phyloP scores from a whole-genome alignment of 768 basidiomycete species.

The Termitomyces sp. region DNA sequence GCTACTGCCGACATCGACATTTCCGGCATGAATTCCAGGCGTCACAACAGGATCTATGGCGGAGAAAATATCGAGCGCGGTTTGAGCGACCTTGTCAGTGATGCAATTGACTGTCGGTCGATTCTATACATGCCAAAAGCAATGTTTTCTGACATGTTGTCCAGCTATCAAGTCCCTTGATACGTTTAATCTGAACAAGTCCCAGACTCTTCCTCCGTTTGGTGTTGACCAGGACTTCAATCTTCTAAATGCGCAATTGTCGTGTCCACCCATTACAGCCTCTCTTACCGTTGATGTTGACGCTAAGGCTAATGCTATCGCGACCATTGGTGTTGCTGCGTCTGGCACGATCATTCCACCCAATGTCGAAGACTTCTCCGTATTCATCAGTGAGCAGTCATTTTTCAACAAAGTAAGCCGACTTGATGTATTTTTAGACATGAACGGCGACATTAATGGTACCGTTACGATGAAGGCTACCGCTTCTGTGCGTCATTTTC shows the following conservation, averaged over 20 bases:
- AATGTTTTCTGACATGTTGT: background rate
- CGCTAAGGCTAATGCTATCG: conserved; percentile 22
- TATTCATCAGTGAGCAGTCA: conserved; percentile 26
- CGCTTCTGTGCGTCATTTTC: conserved; percentile 22
- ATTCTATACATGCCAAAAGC: background rate
- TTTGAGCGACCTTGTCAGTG: conserved; percentile 20
- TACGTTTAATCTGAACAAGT: conserved; percentile 25
- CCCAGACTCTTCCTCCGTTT: conserved; percentile 24
- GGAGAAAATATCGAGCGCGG: conserved; percentile 17
- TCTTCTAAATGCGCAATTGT: conserved; percentile 19
- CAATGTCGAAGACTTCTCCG: conserved; percentile 25
- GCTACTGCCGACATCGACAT: conserved; percentile 19
- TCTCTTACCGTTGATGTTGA: conserved; percentile 13
- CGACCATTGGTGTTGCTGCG: conserved; percentile 20
- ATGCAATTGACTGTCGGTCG: conserved; percentile 21
- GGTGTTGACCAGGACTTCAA: conserved; percentile 24
- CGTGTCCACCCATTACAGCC: conserved; percentile 17
- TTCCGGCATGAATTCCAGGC: conserved; percentile 23
- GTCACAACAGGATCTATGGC: conserved; percentile 15
- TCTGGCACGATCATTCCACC: conserved; percentile 18
- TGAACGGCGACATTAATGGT: conserved; percentile 33
- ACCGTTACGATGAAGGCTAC: conserved; percentile 30
- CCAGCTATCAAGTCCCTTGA: conserved; percentile 20
- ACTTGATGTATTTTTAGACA: conserved; percentile 13
- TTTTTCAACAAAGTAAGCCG: background rate